Base-by-base conservation (phyloP, 208 protist genomes). In the Leishmania arabica region DNA sequence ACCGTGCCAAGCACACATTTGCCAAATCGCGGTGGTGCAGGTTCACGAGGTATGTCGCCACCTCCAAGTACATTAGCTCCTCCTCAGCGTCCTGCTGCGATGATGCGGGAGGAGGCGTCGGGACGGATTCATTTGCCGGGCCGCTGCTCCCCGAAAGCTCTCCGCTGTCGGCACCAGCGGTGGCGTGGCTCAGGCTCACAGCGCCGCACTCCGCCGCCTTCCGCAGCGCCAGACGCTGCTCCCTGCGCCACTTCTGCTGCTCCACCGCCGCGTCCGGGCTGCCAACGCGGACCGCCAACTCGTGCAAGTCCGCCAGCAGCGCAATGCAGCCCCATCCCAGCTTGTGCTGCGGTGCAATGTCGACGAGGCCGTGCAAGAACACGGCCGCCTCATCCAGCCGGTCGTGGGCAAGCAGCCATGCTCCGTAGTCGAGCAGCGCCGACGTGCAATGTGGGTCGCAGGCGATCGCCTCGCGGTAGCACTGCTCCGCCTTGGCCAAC, bases 381-480 rank as follows among this genome's bases (percentile, higher is more conserved):
- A 98, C 94, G 11, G 91, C 93, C 9, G 96, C 93, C 84, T 98
- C 96, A 40, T 89, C 87, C 49, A 94, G 84, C 15, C 94, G 91
- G 75, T 93, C 82, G 78, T 91, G 91, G n/a, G 88, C 80, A 77
- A 96, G 86, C 42, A 98, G 89, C 77, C 93, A 91, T 77, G 95
- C 71, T 51, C 94, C 93, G 83, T 98, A 98, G 72, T 90, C 89
- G 54, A 95, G 75, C 74, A 98, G 87, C 42, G 85, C 87, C 47
- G 78, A 76, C n/a, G 92, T 79, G 81, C 93, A 84, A 6, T 27
- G 31, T 42, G 92, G 85, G 71, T 96, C 87, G 82, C 88, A 88
- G 31, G 94, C 86, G 75, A 98, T 87, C 42, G 95, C 94, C 76
- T 98, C 96, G 62, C 94, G 93, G 70, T 97, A 98, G 77, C 91